Percentiles rank a stretch among this genome's conserved stretches.
Evolutionary conservation across 2,329 filamentous ascomycete species (phyloP).

Genomic region (Coleophoma crateriformis): DNA sequence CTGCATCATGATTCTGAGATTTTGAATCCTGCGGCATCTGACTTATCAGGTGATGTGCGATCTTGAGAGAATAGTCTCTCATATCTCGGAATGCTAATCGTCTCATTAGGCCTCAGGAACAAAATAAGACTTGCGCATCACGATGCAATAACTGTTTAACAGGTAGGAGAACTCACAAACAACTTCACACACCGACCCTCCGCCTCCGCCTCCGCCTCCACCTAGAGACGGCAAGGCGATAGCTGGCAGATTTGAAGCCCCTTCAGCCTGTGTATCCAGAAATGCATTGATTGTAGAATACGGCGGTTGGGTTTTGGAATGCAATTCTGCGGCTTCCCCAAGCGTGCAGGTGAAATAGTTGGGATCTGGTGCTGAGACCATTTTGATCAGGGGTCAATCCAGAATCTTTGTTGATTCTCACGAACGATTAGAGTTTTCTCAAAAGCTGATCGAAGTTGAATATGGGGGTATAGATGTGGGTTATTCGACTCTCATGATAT

Average conservation of each 20-base stretch:
- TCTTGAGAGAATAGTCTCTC: conserved; percentile 24
- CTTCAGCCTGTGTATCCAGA: conserved; percentile 39
- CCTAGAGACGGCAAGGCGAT: conserved; percentile 41
- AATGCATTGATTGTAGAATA: conserved; percentile 44
- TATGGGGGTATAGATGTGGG: too few relatives aligned
- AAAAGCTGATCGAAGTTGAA: too few relatives aligned
- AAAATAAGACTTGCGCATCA: too few relatives aligned
- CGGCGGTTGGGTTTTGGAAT: conserved; percentile 38
- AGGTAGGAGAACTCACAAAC: too few relatives aligned
- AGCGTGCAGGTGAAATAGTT: conserved; percentile 58
- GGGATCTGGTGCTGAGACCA: too few relatives aligned
- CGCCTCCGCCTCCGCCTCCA: neutral
- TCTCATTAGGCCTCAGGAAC: too few relatives aligned
- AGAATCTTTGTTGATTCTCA: too few relatives aligned
- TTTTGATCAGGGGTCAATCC: too few relatives aligned
- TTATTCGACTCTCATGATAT: too few relatives aligned
- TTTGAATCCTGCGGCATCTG: neutral
- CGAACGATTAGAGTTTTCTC: too few relatives aligned
- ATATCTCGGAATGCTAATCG: conserved; percentile 26
- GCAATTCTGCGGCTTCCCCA: conserved; percentile 39
- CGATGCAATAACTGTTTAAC: too few relatives aligned
- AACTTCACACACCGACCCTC: too few relatives aligned
- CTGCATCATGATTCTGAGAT: neutral
- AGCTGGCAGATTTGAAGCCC: conserved; percentile 34
- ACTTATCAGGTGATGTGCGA: conserved; percentile 24